Conservation (phyloP, 2,329 filamentous ascomycete species). For the Fusarium tupiense region DNA sequence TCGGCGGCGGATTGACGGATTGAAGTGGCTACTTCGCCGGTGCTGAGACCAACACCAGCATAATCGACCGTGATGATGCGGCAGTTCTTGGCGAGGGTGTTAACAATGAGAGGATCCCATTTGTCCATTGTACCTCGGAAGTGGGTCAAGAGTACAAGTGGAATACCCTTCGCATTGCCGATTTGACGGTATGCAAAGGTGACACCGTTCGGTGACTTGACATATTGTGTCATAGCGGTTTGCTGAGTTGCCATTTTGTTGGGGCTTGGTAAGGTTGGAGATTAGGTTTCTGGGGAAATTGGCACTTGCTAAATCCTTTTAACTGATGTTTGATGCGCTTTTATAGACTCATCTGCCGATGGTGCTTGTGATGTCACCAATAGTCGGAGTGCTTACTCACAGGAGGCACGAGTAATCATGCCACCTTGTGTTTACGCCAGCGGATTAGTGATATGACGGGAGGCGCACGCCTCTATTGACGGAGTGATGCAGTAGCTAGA, state of each 20-base stretch:
- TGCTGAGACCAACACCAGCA: slow-evolving; percentile 5
- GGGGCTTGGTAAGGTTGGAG: not conserved
- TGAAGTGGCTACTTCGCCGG: not conserved
- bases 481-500: fast-evolving
- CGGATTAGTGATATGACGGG: not conserved
- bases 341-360: not conserved
- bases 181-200: slow-evolving; percentile 9
- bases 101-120: slow-evolving; percentile 9
- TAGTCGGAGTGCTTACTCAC: not conserved
- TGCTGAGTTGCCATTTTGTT: slow-evolving; percentile 6
- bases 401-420: not conserved
- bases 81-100: not conserved
- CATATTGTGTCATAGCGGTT: slow-evolving; percentile 1
- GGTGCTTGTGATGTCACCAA: not conserved
- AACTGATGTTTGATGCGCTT: fast-evolving
- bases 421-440: not conserved
- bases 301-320: fast-evolving
- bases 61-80: slow-evolving; percentile 4
- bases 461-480: fast-evolving
- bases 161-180: not conserved
- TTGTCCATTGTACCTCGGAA: slow-evolving; percentile 8
- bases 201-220: not conserved
- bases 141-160: not conserved
- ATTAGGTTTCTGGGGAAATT: not conserved
- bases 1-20: slow-evolving; percentile 3